These are phyloP conservation scores for Colletotrichum tabaci DNA, from an alignment of 2,329 filamentous ascomycete genomes.

Conservation along the genomic window DNA sequence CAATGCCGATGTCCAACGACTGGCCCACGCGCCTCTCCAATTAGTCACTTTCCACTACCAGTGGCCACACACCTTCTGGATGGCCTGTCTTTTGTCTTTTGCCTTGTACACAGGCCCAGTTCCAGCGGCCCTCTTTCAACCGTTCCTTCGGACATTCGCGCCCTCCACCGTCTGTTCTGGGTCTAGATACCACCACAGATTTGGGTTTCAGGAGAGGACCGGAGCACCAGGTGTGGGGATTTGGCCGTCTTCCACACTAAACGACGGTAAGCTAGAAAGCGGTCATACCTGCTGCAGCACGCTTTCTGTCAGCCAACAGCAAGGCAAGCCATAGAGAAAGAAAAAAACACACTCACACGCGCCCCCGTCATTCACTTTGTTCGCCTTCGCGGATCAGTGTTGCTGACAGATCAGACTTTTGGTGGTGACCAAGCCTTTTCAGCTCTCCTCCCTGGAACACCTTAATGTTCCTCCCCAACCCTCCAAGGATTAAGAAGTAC, in stretches of 20 bases:
- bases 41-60: not conserved
- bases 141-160: conserved; percentile 2
- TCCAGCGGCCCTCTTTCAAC: not conserved
- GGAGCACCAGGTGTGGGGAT: not conserved
- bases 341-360: not conserved
- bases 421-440: conserved; percentile 36
- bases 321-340: not conserved
- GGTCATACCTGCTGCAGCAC: conserved; percentile 24
- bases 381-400: conserved; percentile 4
- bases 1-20: conserved; percentile 11
- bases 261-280: not conserved
- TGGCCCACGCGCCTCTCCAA: conserved; percentile 19
- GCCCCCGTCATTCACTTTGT: not conserved
- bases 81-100: not conserved
- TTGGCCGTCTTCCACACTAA: conserved; percentile 5
- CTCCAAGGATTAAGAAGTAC: conserved; percentile 1
- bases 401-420: conserved; percentile 38
- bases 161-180: not conserved
- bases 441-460: conserved; percentile 39
- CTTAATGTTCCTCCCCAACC: conserved; percentile 35
- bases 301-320: conserved; percentile 10
- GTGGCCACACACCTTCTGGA: not conserved
- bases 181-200: not conserved
- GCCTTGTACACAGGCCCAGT: not conserved
- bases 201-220: too few species aligned